Base-by-base conservation (phyloP, 2,329 filamentous ascomycete genomes). In the Colletotrichum spaethianum region DNA sequence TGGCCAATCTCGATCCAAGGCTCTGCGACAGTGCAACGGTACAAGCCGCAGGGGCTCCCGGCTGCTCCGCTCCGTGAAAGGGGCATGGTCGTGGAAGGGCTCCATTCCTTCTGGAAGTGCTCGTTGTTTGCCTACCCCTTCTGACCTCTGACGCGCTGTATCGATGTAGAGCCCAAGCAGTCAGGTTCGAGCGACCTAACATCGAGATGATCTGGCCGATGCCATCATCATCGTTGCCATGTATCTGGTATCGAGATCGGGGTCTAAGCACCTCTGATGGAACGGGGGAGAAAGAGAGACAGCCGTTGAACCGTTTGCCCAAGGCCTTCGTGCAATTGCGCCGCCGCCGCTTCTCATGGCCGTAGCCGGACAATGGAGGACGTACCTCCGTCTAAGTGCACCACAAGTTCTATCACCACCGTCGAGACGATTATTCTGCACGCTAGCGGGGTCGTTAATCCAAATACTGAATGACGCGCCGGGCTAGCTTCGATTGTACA, bases 1-100 rank as follows among this genome's bases (percentile, higher is more conserved):
- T 57, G n/a, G 70, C 23, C 53, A 72, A 71, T 71, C 70, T 70
- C 48, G 70, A 73, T 73, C 52, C 26, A 67, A 52, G 55, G 70
- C 56, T 56, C 61, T 56, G 60, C 33, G 53, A 33, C 16, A 31
- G 52, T 64, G 48, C 31, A 33, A 67, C 68, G n/a, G 38, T 46
- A 26, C 57, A 64, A 69, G 52, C 59, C 55, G 60, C 60, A 72
- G 53, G 69, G 70, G 40, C 59, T 44, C 67, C 60, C 61, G 55
- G 67, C 70, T 61, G 70, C 50, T 62, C 70, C 62, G 61, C 70
- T 56, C 7, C 46, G 23, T 62, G 56, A 73, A 67, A 67, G 55
- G 61, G 67, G 67, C 70, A 67, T 62, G 55, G 55, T 40, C 70
- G 33, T 67, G 42, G 70, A 73, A 73, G 55, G 53, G 31, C 61